Evolutionary conservation across 345 rosid genomes (phyloP), one percentile per base, ranked within the genome.

Genomic region (Salix udensis): DNA sequence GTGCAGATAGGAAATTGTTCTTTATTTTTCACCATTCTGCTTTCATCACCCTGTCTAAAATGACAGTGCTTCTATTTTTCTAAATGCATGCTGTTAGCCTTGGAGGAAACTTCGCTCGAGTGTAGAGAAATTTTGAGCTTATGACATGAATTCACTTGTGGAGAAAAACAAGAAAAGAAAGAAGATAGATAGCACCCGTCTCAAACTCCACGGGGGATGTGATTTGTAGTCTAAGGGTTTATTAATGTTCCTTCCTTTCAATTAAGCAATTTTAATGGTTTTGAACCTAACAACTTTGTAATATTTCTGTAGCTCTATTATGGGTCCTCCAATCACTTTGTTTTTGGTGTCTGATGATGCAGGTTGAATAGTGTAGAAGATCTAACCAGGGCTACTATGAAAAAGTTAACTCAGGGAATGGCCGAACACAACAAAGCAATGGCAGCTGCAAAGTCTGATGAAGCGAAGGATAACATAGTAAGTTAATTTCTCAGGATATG

Each of bases 361-460:
- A 95, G 98, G 87, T 83, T 94, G 86, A 90, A 87, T 76, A 82
- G 76, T 16, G 91, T 96, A 80, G 99, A 92, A 81, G 97, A 94
- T 81, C 88, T 94, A 73, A 92, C 98, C 14, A 91, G 92, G 89
- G 95, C 91, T 78, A 88, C 93, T 1, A 88, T 94, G 93, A 96
- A 92, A 82, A 96, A 96, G 78, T 83, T 94, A 82, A 96, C 98
- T 69, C 97, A 91, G 80, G 96, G 93, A 79, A 87, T 91, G 97
- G 87, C 92, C 37, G 96, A 91, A 85, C 97, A 92, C 80, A 92
- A 89, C 88, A 96, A 96, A 88, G 94, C 94, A 71, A 90, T 96
- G 99, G 88, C 97, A 52, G 91, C 94, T 81, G 98, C 99, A 53
- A 94, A 91, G 88, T 80, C 97, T 21, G 98, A 96, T 82, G 98